Conservation (phyloP, 495 filamentous ascomycete genomes). For the Hyaloscypha hepaticicola region DNA sequence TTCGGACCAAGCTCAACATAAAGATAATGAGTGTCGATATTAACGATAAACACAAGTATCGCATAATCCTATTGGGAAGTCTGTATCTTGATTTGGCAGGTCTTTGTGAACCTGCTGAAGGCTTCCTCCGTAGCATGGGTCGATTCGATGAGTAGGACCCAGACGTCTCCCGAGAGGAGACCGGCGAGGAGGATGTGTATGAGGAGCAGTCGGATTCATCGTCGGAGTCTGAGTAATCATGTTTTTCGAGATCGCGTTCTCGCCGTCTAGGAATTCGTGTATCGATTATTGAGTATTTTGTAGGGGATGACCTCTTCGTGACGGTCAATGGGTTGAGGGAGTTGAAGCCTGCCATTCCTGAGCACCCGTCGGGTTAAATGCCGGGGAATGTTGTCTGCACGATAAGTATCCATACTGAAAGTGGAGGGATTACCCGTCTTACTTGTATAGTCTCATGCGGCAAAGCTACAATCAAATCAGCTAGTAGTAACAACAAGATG, state of each 20-base stretch:
- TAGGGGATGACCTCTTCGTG: constrained; percentile 25
- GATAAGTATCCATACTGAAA: background rate
- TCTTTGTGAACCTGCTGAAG: constrained; percentile 15
- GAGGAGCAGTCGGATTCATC: constrained; percentile 41
- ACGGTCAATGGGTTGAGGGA: constrained; percentile 24
- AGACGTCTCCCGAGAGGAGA: constrained; percentile 44
- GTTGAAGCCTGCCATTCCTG: constrained; percentile 25
- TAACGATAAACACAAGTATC: constrained; percentile 70
- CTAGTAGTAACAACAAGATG: background rate
- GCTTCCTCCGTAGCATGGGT: constrained; percentile 51
- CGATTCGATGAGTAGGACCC: constrained; percentile 48
- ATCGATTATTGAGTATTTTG: constrained; percentile 18
- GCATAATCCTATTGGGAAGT: constrained; percentile 61
- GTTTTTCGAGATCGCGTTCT: constrained; percentile 37
- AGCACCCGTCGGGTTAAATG: background rate
- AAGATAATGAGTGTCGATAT: constrained; percentile 69
- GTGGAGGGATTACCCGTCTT: background rate
- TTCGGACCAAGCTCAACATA: constrained; percentile 65
- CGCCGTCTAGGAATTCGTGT: background rate
- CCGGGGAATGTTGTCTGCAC: constrained; percentile 1
- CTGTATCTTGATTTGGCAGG: constrained; percentile 48
- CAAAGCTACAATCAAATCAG: background rate
- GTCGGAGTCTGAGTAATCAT: constrained; percentile 37
- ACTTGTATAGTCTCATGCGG: background rate
- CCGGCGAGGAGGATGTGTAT: constrained; percentile 43